Evolutionary conservation across 2,329 filamentous ascomycete genomes (phyloP).

Genomic region (Sphaceloma murrayae): DNA sequence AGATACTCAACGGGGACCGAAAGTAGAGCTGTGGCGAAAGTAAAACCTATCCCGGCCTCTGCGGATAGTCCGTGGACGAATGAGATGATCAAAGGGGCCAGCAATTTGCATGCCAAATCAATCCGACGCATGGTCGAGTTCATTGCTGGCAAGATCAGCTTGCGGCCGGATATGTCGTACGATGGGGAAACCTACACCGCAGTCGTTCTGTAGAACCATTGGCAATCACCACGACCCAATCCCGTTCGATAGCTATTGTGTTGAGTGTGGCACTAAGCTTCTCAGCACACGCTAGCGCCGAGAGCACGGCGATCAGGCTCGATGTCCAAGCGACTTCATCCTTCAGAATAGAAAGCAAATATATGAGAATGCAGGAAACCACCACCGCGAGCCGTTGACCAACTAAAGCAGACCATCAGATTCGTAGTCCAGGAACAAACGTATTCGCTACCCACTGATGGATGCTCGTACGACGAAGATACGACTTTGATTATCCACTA

Average conservation of each 20-base stretch:
- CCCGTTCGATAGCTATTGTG: slow-evolving; percentile 58
- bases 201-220: slow-evolving; percentile 30
- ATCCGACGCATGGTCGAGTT: slow-evolving; percentile 53
- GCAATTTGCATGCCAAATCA: slow-evolving; percentile 49
- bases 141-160: slow-evolving; percentile 31
- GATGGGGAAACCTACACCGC: slow-evolving; percentile 17
- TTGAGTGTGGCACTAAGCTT: slow-evolving; percentile 58
- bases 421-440: too few relatives aligned
- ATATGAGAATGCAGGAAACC: slow-evolving; percentile 21
- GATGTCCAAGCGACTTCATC: slow-evolving; percentile 16
- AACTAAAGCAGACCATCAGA: slow-evolving; percentile 17
- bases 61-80: slow-evolving; percentile 42
- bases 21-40: slow-evolving; percentile 41
- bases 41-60: slow-evolving; percentile 39
- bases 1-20: slow-evolving; percentile 46
- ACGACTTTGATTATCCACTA: slow-evolving; percentile 46
- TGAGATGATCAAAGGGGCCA: slow-evolving; percentile 45
- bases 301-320: slow-evolving; percentile 29
- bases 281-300: slow-evolving; percentile 55
- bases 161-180: not conserved
- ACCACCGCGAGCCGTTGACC: slow-evolving; percentile 27
- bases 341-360: slow-evolving; percentile 16
- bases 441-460: slow-evolving; percentile 28
- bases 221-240: slow-evolving; percentile 54
- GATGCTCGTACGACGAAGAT: slow-evolving; percentile 32